A percentile compares a stretch with the other conserved stretches of the same genome.
These are phyloP conservation scores for Juglanconis oblonga DNA, from an alignment of 2,329 filamentous ascomycete genomes.

Conservation along the genomic window DNA sequence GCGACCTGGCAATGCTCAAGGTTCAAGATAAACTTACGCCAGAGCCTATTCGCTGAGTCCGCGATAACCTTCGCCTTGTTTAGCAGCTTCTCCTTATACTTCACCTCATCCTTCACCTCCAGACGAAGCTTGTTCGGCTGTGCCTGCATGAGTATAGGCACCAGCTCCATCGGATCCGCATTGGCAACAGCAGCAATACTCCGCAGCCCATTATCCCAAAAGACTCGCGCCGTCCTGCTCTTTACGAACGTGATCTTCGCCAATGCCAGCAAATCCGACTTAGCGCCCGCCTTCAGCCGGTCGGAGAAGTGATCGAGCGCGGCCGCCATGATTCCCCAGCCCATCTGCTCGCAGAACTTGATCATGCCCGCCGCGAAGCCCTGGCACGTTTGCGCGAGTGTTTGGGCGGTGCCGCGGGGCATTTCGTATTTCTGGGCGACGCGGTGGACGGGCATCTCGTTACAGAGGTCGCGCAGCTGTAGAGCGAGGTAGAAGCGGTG, in stretches of 20 bases:
- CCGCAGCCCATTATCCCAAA: conserved; percentile 75
- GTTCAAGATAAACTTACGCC: conserved; percentile 48
- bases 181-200: conserved; percentile 66
- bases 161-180: conserved; percentile 63
- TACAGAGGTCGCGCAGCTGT: conserved; percentile 75
- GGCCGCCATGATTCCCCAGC: conserved; percentile 69
- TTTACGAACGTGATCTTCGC: conserved; percentile 74
- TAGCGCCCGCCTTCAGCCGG: conserved; percentile 68
- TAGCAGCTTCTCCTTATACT: conserved; percentile 61
- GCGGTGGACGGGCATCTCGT: conserved; percentile 67
- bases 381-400: conserved; percentile 69
- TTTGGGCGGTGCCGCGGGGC: conserved; percentile 69
- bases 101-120: conserved; percentile 54
- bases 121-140: conserved; percentile 64
- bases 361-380: conserved; percentile 78
- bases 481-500: conserved; percentile 72
- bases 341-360: conserved; percentile 76
- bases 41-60: conserved; percentile 65
- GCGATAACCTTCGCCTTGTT: conserved; percentile 67
- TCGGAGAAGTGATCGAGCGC: conserved; percentile 75
- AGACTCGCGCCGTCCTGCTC: conserved; percentile 69
- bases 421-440: conserved; percentile 70
- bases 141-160: conserved; percentile 71
- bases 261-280: conserved; percentile 67
- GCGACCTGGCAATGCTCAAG: not conserved